phyloP scores from a whole-genome alignment of 2,329 filamentous ascomycete species.

The Beauveria australis region DNA sequence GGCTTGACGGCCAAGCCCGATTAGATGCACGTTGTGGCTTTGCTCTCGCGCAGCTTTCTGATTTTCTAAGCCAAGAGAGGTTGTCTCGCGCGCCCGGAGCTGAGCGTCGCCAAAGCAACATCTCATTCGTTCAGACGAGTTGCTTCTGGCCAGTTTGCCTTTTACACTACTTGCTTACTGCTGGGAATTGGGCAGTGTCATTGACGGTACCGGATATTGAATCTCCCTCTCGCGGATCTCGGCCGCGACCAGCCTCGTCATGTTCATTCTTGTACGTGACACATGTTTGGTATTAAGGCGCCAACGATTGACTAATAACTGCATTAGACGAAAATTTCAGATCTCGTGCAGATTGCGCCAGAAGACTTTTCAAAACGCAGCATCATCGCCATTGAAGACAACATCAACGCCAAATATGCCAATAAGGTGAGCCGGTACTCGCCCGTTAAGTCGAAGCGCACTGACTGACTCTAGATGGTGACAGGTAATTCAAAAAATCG shows the following conservation, averaged over 20 bases:
- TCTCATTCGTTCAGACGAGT: neutral
- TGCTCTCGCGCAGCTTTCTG: neutral
- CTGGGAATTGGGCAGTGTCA: too few relatives aligned
- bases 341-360: slow-evolving; percentile 87
- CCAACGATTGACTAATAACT: neutral
- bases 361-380: slow-evolving; percentile 81
- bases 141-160: neutral
- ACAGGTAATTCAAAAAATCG: slow-evolving; percentile 83
- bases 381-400: slow-evolving; percentile 82
- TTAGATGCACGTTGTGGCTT: neutral
- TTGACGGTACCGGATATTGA: neutral
- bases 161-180: too few relatives aligned
- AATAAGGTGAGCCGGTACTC: slow-evolving; percentile 57
- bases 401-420: slow-evolving; percentile 93
- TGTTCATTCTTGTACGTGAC: slow-evolving; percentile 42
- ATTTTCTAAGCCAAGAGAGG: slow-evolving; percentile 6
- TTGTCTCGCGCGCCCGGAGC: neutral
- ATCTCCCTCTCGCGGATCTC: neutral
- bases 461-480: slow-evolving; percentile 4
- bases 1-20: neutral
- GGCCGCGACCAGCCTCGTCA: slow-evolving; percentile 16
- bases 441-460: neutral
- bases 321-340: slow-evolving; percentile 76
- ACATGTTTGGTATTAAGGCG: neutral
- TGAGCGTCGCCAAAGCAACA: neutral